Conservation (phyloP, 2,329 filamentous ascomycete species). For the Aspergillus sp. region DNA sequence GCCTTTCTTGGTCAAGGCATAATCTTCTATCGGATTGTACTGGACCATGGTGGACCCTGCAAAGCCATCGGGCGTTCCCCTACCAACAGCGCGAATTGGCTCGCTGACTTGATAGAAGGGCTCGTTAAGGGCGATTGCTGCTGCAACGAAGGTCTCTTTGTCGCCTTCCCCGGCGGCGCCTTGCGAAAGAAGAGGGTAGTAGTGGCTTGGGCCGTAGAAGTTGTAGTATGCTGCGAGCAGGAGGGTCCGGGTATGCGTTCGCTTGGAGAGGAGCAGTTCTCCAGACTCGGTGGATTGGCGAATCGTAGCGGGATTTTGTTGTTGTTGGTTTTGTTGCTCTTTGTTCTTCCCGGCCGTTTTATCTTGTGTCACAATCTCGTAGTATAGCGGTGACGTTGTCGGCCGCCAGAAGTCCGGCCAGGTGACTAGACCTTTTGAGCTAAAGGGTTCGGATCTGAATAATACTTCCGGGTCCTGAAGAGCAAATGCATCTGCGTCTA, state of each 20-base stretch:
- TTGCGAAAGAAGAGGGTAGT: slow-evolving; percentile 34
- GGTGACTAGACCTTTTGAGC: slow-evolving; percentile 53
- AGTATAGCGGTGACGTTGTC: slow-evolving; percentile 40
- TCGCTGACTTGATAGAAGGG: slow-evolving; percentile 48
- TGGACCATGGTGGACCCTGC: slow-evolving; percentile 45
- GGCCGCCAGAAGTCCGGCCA: slow-evolving; percentile 56
- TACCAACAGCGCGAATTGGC: slow-evolving; percentile 37
- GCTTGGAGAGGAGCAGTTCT: slow-evolving; percentile 36
- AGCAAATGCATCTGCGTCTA: slow-evolving; percentile 58
- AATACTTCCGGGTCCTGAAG: slow-evolving; percentile 44
- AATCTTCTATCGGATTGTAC: slow-evolving; percentile 41
- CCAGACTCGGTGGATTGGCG: slow-evolving; percentile 39
- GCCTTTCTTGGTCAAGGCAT: slow-evolving; percentile 27
- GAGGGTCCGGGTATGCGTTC: slow-evolving; percentile 32
- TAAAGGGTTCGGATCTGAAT: slow-evolving; percentile 53
- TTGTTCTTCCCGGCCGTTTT: neutral
- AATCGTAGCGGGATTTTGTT: slow-evolving; percentile 32
- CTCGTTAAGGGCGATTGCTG: slow-evolving; percentile 33
- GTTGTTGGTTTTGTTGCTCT: no score
- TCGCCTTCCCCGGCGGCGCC: slow-evolving; percentile 44
- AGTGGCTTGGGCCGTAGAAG: slow-evolving; percentile 31
- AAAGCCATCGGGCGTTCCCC: slow-evolving; percentile 30
- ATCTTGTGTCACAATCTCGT: slow-evolving; percentile 45
- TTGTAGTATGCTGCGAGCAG: slow-evolving; percentile 40
- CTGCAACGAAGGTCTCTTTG: slow-evolving; percentile 12